Evolutionary conservation across 768 basidiomycete species (phyloP), one percentile per base, ranked within the genome.

Genomic region (Gautieria morchelliformis): DNA sequence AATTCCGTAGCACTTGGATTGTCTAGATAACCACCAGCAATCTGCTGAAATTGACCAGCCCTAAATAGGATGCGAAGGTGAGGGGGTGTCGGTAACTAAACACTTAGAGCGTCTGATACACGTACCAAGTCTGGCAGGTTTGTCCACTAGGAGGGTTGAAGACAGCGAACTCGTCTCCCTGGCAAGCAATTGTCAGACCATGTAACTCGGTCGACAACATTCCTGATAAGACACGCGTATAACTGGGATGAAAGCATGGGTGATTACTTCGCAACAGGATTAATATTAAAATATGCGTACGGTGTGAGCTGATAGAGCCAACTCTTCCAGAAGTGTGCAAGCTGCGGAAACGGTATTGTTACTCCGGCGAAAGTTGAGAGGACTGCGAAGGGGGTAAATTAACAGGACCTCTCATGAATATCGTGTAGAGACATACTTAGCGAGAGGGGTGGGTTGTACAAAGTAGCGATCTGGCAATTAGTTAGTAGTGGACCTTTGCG

Each of bases 301-400:
- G 89, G 89, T 46, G 74, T 72, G 8, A 87, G 70, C 60, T 83
- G 75, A 68, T 92, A 92, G 15, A 91, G 68, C 88, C 89, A 92
- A n/a, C 74, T 75, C 60, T 78, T 72, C 85, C 85, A 89, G 75
- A 89, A 89, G 30, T 67, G 65, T 10, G 76, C 75, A 67, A 90
- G 69, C 4, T 75, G 76, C 0, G 83, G 79, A 58, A 78, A 84
- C 0, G 87, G 87, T 55, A 90, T 80, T 1, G 85, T 85, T 15
- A 90, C 87, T 65, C 90, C 90, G 62, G 87, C 89, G 78, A 91
- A 91, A 15, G 83, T 77, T 4, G 79, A 70, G 52, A 90, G 78
- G 40, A 85, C 72, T 57, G 9, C 1, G 7, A 37, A 14, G 10
- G 35, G 35, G 35, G 8, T 37, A 2, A 15, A 22, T 12, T n/a